A percentile compares a stretch with the other conserved stretches of the same genome.
These are phyloP conservation scores for Globisporangium sylvaticum DNA, from an alignment of 352 stramenopile genomes.

Conservation along the genomic window DNA sequence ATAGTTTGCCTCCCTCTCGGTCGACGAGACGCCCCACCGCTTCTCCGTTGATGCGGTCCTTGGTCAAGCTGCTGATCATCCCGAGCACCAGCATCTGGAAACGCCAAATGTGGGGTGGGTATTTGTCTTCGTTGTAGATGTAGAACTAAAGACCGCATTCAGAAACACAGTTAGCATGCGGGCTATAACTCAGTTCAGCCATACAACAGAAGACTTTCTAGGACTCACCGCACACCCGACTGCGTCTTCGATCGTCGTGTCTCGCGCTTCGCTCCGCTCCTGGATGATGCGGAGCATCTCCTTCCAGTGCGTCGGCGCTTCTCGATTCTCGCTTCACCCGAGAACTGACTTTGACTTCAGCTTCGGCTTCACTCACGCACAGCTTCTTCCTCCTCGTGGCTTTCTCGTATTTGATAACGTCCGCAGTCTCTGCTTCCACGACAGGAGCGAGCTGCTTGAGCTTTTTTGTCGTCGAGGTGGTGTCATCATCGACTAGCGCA, in stretches of 20 bases:
- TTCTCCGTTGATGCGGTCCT: slow-evolving; percentile 88
- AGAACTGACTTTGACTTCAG: background rate
- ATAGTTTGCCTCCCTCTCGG: slow-evolving; percentile 37
- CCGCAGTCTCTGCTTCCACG: background rate
- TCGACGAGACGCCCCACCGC: slow-evolving; percentile 56
- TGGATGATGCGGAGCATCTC: slow-evolving; percentile 51
- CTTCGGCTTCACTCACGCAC: slow-evolving; percentile 6
- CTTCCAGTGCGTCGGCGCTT: slow-evolving; percentile 42
- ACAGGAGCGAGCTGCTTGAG: background rate
- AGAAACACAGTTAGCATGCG: background rate
- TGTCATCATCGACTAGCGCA: background rate
- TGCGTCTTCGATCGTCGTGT: slow-evolving; percentile 56
- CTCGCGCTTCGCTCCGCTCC: slow-evolving; percentile 50
- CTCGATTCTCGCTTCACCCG: background rate
- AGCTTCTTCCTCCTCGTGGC: slow-evolving; percentile 27
- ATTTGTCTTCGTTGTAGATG: slow-evolving; percentile 36
- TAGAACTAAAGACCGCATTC: background rate
- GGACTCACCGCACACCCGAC: background rate
- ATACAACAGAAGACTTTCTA: background rate
- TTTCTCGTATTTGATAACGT: background rate
- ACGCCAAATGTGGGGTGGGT: slow-evolving; percentile 41
- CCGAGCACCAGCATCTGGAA: slow-evolving; percentile 94
- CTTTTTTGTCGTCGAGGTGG: background rate
- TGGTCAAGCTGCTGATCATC: slow-evolving; percentile 96
- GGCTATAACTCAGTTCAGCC: background rate